These are phyloP conservation scores for Raffaelea albimanens DNA, from an alignment of 2,329 filamentous ascomycete species.

Conservation along the genomic window DNA sequence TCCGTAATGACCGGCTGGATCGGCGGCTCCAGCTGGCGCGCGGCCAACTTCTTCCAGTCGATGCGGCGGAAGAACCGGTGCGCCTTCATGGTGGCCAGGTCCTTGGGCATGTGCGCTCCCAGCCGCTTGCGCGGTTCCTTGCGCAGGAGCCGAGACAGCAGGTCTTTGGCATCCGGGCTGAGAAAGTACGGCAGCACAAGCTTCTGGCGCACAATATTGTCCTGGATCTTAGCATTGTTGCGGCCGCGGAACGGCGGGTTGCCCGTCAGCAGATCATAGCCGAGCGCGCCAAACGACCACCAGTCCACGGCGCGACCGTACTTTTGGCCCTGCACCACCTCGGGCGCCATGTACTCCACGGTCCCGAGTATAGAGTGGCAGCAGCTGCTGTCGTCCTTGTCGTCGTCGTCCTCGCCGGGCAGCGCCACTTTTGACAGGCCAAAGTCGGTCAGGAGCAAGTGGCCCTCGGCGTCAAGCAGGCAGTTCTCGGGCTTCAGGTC, in stretches of 20 bases:
- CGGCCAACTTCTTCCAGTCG: constrained; percentile 81
- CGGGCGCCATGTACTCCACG: constrained; percentile 97
- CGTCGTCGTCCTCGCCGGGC: constrained; percentile 2
- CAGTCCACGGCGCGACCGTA: constrained; percentile 96
- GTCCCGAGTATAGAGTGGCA: constrained; percentile 92
- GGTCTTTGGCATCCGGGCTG: constrained; percentile 83
- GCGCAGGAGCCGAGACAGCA: constrained; percentile 78
- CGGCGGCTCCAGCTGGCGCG: constrained; percentile 74
- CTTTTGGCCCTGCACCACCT: constrained; percentile 77
- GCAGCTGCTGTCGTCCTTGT: constrained; percentile 40
- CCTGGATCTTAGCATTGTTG: constrained; percentile 90
- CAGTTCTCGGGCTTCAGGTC: constrained; percentile 98
- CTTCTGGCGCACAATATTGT: constrained; percentile 93
- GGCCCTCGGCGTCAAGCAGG: constrained; percentile 80
- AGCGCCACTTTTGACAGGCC: constrained; percentile 91
- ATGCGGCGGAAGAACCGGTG: constrained; percentile 97
- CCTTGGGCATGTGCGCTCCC: constrained; percentile 80
- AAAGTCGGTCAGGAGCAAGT: constrained; percentile 92
- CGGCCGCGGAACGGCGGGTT: constrained; percentile 81
- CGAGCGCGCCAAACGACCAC: constrained; percentile 94
- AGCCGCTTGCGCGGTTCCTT: constrained; percentile 90
- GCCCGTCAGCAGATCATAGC: constrained; percentile 87
- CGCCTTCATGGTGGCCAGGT: constrained; percentile 74
- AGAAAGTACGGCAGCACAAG: constrained; percentile 83
- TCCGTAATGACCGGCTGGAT: constrained; percentile 93